Percentiles rank a stretch among this genome's conserved stretches.
Evolutionary conservation across 208 protist species (phyloP).

Genomic region (Trypanosoma rangeli): DNA sequence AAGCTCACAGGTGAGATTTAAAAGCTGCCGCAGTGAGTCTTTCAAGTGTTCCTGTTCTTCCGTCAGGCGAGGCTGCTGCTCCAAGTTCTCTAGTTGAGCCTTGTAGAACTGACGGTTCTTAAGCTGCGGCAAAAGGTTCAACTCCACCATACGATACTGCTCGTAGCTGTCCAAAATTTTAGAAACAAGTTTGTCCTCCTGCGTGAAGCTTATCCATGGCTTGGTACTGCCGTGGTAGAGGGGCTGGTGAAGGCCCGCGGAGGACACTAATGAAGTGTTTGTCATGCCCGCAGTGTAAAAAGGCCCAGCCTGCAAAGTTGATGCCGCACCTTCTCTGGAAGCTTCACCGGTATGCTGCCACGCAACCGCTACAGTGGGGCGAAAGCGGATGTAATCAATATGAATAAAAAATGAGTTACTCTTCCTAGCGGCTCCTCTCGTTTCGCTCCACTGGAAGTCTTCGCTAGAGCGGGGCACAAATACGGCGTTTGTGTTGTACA

Average conservation of each 20-base stretch:
- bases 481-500: slow-evolving; percentile 48
- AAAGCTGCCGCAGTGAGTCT: not conserved
- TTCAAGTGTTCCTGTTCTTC: slow-evolving; percentile 37
- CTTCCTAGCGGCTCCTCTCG: not conserved
- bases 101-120: slow-evolving; percentile 65
- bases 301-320: not conserved
- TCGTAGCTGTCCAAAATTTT: slow-evolving; percentile 77
- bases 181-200: slow-evolving; percentile 54
- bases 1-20: slow-evolving; percentile 22
- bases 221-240: not conserved
- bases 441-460: slow-evolving; percentile 2
- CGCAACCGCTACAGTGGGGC: slow-evolving; percentile 22
- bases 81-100: slow-evolving; percentile 55
- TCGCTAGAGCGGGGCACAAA: slow-evolving; percentile 8
- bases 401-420: slow-evolving; percentile 62
- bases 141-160: slow-evolving; percentile 68
- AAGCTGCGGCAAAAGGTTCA: slow-evolving; percentile 63
- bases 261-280: not conserved
- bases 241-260: not conserved
- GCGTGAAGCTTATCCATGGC: slow-evolving; percentile 46
- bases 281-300: not conserved
- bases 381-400: slow-evolving; percentile 77
- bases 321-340: not conserved
- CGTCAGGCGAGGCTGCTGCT: slow-evolving; percentile 29
- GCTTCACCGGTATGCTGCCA: not conserved